phyloP scores from a whole-genome alignment of 768 basidiomycete genomes.

The Tulasnella sp. region DNA sequence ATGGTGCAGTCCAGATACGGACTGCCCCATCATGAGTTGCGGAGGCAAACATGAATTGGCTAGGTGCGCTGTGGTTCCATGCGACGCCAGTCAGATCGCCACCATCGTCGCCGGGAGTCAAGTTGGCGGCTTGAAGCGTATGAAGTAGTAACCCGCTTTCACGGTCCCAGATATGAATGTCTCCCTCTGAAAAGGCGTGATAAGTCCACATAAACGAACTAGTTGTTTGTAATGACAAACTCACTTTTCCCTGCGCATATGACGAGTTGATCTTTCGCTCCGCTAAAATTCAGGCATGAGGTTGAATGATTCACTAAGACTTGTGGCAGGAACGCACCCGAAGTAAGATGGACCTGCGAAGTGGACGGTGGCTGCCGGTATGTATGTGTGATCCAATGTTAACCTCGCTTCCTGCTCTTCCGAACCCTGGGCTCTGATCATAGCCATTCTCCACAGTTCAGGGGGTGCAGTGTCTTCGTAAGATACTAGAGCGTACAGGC shows the following conservation, averaged over 20 bases:
- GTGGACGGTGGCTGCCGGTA: constrained; percentile 55
- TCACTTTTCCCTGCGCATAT: constrained; percentile 60
- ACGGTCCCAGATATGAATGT: constrained; percentile 79
- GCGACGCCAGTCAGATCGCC: constrained; percentile 67
- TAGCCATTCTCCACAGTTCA: constrained; percentile 64
- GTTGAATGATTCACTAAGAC: background rate
- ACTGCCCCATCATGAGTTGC: constrained; percentile 70
- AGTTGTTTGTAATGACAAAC: background rate
- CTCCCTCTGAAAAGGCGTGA: constrained; percentile 38
- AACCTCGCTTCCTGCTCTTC: constrained; percentile 22
- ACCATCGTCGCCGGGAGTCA: constrained; percentile 40
- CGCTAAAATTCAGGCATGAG: constrained; percentile 23
- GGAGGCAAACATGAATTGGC: constrained; percentile 49
- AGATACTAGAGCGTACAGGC: constrained; percentile 54
- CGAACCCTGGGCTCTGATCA: constrained; percentile 26
- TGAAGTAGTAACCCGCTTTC: constrained; percentile 62
- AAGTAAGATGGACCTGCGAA: constrained; percentile 78
- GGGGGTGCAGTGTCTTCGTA: constrained; percentile 73
- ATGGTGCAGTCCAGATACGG: constrained; percentile 46
- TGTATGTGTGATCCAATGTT: constrained; percentile 55
- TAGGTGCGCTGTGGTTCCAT: constrained; percentile 59
- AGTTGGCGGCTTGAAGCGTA: constrained; percentile 37
- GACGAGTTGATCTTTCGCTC: constrained; percentile 66
- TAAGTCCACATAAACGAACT: background rate
- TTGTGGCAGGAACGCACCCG: constrained; percentile 29